Evolutionary conservation across 2,329 filamentous ascomycete species (phyloP), one percentile per base, ranked within the genome.

Genomic region (Colletotrichum noveboracense): DNA sequence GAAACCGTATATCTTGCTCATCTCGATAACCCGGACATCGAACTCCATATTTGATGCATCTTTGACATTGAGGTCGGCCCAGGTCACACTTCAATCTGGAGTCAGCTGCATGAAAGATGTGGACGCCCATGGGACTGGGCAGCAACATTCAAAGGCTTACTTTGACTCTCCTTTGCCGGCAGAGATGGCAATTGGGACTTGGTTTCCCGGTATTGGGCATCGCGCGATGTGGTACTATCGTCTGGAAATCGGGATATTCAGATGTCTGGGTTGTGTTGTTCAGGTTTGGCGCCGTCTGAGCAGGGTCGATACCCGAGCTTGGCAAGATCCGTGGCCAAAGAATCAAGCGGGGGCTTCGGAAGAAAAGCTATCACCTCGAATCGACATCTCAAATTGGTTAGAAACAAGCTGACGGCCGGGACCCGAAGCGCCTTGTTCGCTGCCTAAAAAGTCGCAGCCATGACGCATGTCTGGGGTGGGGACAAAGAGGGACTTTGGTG

Each of bases 171-270:
- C 85, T 80, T 55, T 80, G 78, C 38, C 85, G 84, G 76, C 85
- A 86, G 52, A 86, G 81, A 66, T 86, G 84, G 71, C 85, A 86
- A 78, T 86, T 85, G 62, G 81, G 81, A 76, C 85, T 86, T 24
- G 85, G 85, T 75, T 81, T 83, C 36, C 85, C 85, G 28, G 81
- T 86, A 79, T 86, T 86, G 36, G 85, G 85, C 85, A 86, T 86
- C 55, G 55, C 55, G 61, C 21, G 28, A 55, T 56, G 26, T 21
- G n/a, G 13, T 1, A 21, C 1, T 34, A 2, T 26, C 10, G n/a
- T 24, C 7, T 24, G 1, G 0, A 14, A 48, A 10, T n/a, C 14
- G 16, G 26, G 5, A 30, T 38, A 6, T 52, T 18, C 36, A 28
- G 62, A 28, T 24, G 38, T 48, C 38, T 48, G 38, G 38, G 18